Conservation (phyloP, 495 filamentous ascomycete species). For the Aspergillus sparsus region DNA sequence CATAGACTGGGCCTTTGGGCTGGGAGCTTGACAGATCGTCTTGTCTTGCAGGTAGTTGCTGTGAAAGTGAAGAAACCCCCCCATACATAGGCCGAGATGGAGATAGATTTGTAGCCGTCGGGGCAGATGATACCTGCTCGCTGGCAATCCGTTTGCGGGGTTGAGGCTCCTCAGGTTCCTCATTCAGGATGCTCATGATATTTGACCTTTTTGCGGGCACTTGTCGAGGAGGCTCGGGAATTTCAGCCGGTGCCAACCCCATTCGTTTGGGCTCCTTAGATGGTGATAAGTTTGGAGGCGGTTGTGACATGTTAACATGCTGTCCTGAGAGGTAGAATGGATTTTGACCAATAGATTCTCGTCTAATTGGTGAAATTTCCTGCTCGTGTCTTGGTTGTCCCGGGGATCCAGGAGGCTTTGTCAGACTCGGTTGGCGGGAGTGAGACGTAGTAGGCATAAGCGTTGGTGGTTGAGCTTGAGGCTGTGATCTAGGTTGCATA, state of each 20-base stretch:
- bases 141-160: conserved; percentile 52
- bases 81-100: conserved; percentile 32
- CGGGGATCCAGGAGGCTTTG: conserved; percentile 43
- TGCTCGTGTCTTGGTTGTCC: conserved; percentile 36
- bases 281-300: conserved; percentile 42
- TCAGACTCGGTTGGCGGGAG: conserved; percentile 45
- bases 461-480: conserved; percentile 32
- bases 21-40: conserved; percentile 31
- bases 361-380: conserved; percentile 42
- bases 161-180: conserved; percentile 57
- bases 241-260: conserved; percentile 40
- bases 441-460: conserved; percentile 34
- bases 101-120: conserved; percentile 25
- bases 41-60: conserved; percentile 24
- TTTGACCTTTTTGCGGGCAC: conserved; percentile 59
- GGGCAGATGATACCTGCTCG: conserved; percentile 34
- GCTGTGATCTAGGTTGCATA: conserved; percentile 32
- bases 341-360: conserved; percentile 40
- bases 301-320: conserved; percentile 32
- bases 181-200: conserved; percentile 61
- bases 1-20: conserved; percentile 30
- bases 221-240: conserved; percentile 46
- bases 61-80: conserved; percentile 20
- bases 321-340: conserved; percentile 36
- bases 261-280: conserved; percentile 43